A percentile compares a stretch with the other conserved stretches of the same genome.
phyloP scores from a whole-genome alignment of 192 early-diverging fungal species.

The Chytriomyces sp. region DNA sequence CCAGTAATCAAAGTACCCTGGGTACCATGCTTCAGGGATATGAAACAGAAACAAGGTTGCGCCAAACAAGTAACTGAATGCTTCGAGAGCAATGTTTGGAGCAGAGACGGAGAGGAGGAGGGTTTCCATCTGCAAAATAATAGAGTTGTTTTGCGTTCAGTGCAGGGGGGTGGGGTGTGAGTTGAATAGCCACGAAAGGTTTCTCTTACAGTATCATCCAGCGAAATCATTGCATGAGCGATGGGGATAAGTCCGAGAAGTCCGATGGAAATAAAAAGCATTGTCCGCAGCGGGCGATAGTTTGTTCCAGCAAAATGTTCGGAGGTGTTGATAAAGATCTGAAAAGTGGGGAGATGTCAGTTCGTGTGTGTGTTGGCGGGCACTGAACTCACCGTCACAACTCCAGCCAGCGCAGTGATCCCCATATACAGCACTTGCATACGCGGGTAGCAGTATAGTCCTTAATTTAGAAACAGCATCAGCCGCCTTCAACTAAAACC shows the following conservation, averaged over 20 bases:
- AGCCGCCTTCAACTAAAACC: too few species aligned
- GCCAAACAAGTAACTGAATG: conserved; percentile 74
- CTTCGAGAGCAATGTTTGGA: conserved; percentile 73
- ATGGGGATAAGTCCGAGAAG: conserved; percentile 75
- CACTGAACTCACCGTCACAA: conserved; percentile 57
- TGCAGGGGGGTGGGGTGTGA: background rate
- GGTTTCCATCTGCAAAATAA: background rate
- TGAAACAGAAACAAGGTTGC: conserved; percentile 82
- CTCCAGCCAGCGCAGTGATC: conserved; percentile 66
- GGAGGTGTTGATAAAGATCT: conserved; percentile 61
- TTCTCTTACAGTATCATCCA: conserved; percentile 30
- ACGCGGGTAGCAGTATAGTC: conserved; percentile 67
- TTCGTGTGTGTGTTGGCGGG: too few species aligned
- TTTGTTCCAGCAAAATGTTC: conserved; percentile 67
- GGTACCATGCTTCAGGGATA: conserved; percentile 83
- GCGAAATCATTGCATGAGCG: conserved; percentile 53
- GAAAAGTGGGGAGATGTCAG: background rate
- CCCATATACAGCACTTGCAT: conserved; percentile 60
- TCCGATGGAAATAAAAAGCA: conserved; percentile 80
- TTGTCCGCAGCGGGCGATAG: conserved; percentile 78
- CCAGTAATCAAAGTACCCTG: conserved; percentile 82
- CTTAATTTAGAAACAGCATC: conserved; percentile 25
- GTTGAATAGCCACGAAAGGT: background rate
- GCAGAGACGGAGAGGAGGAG: conserved; percentile 63
- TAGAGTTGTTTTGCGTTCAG: background rate